Base-by-base conservation (phyloP, 352 stramenopile genomes). In the Saprolegnia parasitica region DNA sequence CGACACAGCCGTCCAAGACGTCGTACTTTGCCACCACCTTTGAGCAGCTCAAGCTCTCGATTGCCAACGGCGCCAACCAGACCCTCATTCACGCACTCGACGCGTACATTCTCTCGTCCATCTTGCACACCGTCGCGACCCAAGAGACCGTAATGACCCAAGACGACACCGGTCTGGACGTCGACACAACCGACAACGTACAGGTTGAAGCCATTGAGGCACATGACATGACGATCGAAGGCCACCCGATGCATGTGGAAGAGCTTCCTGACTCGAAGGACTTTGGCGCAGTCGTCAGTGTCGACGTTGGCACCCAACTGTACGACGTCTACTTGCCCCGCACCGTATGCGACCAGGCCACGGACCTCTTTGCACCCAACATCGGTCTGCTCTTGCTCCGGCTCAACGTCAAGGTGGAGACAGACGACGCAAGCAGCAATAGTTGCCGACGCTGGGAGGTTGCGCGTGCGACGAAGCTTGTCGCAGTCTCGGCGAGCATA, bases 361-460 rank as follows among this genome's bases (percentile, higher is more conserved):
- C 10, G 9, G 46, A 61, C 23, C 13, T 61, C 18, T 67, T 56
- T 15, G 18, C 23, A 26, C 11, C 60, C 13, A 29, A 29, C 26
- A 21, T 21, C 10, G 21, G 50, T 13, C 37, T 24, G 37, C 24
- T 46, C 20, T 10, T 62, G 24, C 29, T 70, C 9, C 47, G 47
- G n/a, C 32, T 70, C 5, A 11, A 18, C 13, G n/a, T 46, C 16
- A 52, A n/a, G 18, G 20, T 70, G 8, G 5, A 42, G 13, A 62
- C 26, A 13, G 63, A 70, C 18, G 63, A 70, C 23, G 42, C 20
- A 8, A 52, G 24, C 21, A 61, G n/a, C 21, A 70, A 70, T 24
- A 70, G 63, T 47, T 70, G 63, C 49, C 46, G 54, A 11, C 54
- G 63, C 35, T 70, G 63, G 63, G 63, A 70, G 50, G 49, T 52